Evolutionary conservation across 345 rosid species (phyloP), one percentile per base, ranked within the genome.

Genomic region (Xanthoceras sorbifolium): DNA sequence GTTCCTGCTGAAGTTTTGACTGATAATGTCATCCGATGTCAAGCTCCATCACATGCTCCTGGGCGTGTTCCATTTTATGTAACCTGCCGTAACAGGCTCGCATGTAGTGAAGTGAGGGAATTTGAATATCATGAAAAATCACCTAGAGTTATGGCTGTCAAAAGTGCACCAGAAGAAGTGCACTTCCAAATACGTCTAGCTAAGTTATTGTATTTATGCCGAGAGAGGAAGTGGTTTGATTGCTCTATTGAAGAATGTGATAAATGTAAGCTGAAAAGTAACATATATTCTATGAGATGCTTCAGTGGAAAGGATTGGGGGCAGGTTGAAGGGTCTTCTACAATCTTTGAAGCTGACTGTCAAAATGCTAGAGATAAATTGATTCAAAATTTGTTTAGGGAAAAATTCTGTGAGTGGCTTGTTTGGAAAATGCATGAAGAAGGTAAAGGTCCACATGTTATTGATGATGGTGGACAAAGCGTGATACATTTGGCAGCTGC

Each of bases 21-120:
- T 29, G 72, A 81, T 52, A 82, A 78, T 79, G 82, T 82, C 28
- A 84, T 91, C 38, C 81, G 88, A 61, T 91, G 95, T 83, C 81
- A 82, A 61, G 87, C 88, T 60, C 95, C 95, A 65, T 69, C 68
- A 32, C 95, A 87, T 83, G 77, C 77, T 76, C 59, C 86, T 8
- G 93, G 91, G 64, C 76, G 80, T 71, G 91, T 91, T 71, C 93
- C 95, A 55, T 89, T 89, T 73, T 89, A 89, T 72, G 36, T 91
- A 76, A 91, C 93, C 60, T 84, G 93, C 80, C 69, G 84, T 76
- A 86, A 91, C 78, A 89, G 93, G 81, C 78, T 88, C 67, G 91
- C 95, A 2, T 91, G 95, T 77, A 91, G 93, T 78, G 93, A 91
- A 84, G 88, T 89, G 70, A 86, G 91, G 83, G 93, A 87, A 76